Evolutionary conservation across 2,329 filamentous ascomycete species (phyloP).

Genomic region (Cordyceps cicadae): DNA sequence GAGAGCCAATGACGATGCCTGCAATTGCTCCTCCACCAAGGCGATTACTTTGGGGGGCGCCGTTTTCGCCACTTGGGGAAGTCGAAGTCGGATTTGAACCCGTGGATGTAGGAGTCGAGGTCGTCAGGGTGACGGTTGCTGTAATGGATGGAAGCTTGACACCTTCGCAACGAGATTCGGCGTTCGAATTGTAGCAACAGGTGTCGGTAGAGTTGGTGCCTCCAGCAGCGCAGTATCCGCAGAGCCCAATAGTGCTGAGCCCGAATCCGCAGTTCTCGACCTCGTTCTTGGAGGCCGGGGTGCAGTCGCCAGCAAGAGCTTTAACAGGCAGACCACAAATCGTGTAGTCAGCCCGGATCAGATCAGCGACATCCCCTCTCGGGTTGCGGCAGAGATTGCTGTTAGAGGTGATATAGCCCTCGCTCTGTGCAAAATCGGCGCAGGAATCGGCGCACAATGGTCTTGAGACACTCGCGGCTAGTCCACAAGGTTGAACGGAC

Average conservation of each 20-base stretch:
- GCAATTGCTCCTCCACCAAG: slow-evolving; percentile 84
- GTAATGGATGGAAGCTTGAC: slow-evolving; percentile 73
- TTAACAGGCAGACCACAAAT: slow-evolving; percentile 78
- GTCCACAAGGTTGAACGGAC: slow-evolving; percentile 61
- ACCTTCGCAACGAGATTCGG: slow-evolving; percentile 62
- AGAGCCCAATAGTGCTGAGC: slow-evolving; percentile 64
- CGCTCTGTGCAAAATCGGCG: slow-evolving; percentile 77
- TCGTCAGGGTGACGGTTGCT: slow-evolving; percentile 54
- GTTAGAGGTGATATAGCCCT: slow-evolving; percentile 75
- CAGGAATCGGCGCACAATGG: slow-evolving; percentile 88
- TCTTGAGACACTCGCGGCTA: slow-evolving; percentile 54
- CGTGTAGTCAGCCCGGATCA: slow-evolving; percentile 87
- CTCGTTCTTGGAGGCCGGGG: slow-evolving; percentile 72
- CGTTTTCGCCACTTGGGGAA: slow-evolving; percentile 18
- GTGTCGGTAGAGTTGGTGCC: slow-evolving; percentile 90
- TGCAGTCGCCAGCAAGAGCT: slow-evolving; percentile 67
- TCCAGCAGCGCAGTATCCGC: slow-evolving; percentile 75
- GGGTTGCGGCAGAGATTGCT: slow-evolving; percentile 62
- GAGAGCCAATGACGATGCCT: slow-evolving; percentile 75
- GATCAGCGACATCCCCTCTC: slow-evolving; percentile 54
- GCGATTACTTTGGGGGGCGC: slow-evolving; percentile 13
- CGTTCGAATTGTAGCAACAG: slow-evolving; percentile 78
- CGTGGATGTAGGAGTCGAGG: slow-evolving; percentile 25
- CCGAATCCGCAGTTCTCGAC: slow-evolving; percentile 78
- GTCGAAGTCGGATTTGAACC: slow-evolving; percentile 33